Evolutionary conservation across 371 early-diverging fungal species (phyloP), one percentile per base, ranked within the genome.

Genomic region (Mortierella sp.): DNA sequence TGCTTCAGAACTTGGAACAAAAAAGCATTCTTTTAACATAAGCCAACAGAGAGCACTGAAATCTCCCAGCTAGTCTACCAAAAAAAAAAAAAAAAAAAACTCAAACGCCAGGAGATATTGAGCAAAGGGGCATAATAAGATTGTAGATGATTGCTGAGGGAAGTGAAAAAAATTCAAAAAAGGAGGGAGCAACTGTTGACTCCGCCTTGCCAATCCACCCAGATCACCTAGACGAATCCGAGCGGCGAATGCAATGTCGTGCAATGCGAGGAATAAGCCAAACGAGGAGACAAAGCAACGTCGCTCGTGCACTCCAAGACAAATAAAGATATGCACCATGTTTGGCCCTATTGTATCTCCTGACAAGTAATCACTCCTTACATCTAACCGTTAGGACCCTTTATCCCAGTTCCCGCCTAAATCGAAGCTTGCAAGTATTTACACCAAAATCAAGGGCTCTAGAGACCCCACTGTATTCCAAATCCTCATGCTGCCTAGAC

Each of bases 231-330:
- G n/a, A 17, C 19, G 0, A 19, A 4, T 19, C 15, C n/a, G 21
- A 31, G 28, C 42, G 21, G 42, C 19, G 28, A 12, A 46, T 56
- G 56, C 47, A 47, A 15, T 46, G 46, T 56, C 46, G 48, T 57
- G 57, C 42, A 47, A 57, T 47, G 48, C 17, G 6, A 44, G 23
- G 31, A n/a, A 3, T 28, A 30, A 46, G 7, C 14, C 3, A 11
- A 31, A 47, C 32, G 23, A 27, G 7, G 55, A 53, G 53, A 39
- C 42, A 23, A 37, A 37, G n/a, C n/a, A 34, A 30, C 51, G 19
- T 30, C 23, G 23, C 24, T 28, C 24, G 30, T 27, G 49, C 27
- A 27, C 49, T 27, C 21, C 14, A 27, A 27, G 28, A 28, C 26
- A 9, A 27, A 15, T 9, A 49, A 21, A 7, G 7, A 34, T 0